Base-by-base conservation (phyloP, 768 basidiomycete species). In the Symmetrospora coprosmae region DNA sequence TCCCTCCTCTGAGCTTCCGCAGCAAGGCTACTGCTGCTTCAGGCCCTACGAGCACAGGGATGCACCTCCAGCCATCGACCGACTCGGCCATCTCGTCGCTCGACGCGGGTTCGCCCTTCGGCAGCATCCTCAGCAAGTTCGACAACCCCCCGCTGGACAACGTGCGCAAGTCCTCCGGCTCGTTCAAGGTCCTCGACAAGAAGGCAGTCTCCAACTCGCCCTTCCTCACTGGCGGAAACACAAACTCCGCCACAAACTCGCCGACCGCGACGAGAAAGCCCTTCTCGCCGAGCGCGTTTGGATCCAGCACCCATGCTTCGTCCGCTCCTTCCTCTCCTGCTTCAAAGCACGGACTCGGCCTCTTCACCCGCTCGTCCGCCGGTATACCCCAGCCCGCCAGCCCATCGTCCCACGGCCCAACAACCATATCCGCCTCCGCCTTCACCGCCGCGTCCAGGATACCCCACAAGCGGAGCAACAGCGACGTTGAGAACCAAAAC, bases 141-240 rank as follows among this genome's bases (percentile, higher is more conserved):
- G 43, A 41, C 28, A 35, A 28, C 55, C 28, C n/a, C 39, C 30
- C 16, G 25, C 28, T 11, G 7, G 55, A 58, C 17, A 58, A 41
- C 27, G 41, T 43, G 2, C 55, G 55, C 43, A 58, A 58, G 43
- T 6, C 55, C 6, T 45, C 41, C 25, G 55, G 31, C 3, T 34
- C 31, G 8, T 58, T 58, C 55, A 58, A 58, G 33, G 31, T 58
- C 3, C 43, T 58, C 25, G 55, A 58, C 30, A 58, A 58, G 37
- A 58, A 58, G 31, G 55, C 55, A 46, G 55, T 58, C 55, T 58
- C 55, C 4, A 58, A 58, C 33, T 58, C 55, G 11, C 55, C 55
- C 55, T 58, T 58, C 34, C 31, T 58, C 28, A 47, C 55, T 27
- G 43, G 43, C 19, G 55, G 40, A 21, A 47, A 43, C 27, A 47